Evolutionary conservation across 306 rosid species (phyloP), one percentile per base, ranked within the genome.

Genomic region (Nissolia schottii): DNA sequence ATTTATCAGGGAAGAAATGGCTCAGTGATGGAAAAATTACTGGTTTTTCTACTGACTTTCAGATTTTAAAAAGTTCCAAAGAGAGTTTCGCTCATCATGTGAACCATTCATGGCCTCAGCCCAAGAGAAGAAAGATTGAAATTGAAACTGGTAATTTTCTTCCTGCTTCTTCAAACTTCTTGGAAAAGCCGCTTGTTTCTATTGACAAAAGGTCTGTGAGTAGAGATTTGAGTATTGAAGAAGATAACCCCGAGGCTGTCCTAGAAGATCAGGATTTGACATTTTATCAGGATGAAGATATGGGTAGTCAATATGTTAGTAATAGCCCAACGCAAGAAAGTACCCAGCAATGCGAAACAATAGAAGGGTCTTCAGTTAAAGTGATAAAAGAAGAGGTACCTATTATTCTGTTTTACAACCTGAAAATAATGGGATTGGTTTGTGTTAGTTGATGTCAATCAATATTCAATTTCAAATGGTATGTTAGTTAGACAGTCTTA

Each of bases 111-210:
- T 57, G 59, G 54, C 67, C 83, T 81, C 84, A 69, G 69, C 80
- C 69, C 23, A 88, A 91, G 65, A 85, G 84, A 78, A 86, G 85
- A 75, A 86, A 83, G 82, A 74, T 57, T 67, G 90, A 77, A 46
- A 54, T 31, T 25, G 74, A 72, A 60, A 35, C 40, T 28, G 53
- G 48, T 68, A 64, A 67, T 40, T 64, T 41, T 51, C 73, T 57
- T 32, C 62, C 81, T 53, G 60, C 80, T 70, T 77, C 88, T 69
- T 68, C 77, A 28, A 61, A 54, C 51, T 53, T 41, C 22, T 14
- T 25, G 73, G 87, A 83, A 82, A 77, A 80, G 59, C 62, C 32
- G 68, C 38, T 34, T 62, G 77, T 76, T 59, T 69, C 73, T 70
- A 50, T 46, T 43, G 73, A 49, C 51, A 78, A 31, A 62, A 77